Conservation (phyloP, 1,284 basidiomycete species). For the Ustilago loliicola region DNA sequence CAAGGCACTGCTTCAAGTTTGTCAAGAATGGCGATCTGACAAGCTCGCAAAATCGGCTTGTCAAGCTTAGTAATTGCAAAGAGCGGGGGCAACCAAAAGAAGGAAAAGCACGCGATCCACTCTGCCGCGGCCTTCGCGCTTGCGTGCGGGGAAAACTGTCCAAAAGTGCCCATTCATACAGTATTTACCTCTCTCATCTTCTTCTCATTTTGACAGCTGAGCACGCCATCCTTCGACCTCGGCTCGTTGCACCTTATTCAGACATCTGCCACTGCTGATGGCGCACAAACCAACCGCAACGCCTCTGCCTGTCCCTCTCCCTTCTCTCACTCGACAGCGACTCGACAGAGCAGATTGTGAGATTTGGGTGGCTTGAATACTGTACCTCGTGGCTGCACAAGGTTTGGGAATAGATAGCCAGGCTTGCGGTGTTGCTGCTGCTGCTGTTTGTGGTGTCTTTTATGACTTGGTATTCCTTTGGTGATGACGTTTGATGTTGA, state of each 20-base stretch:
- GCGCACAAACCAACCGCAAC: background rate
- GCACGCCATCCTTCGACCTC: slow-evolving; percentile 30
- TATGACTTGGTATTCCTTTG: too few relatives aligned
- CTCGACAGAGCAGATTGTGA: background rate
- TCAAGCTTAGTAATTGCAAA: slow-evolving; percentile 35
- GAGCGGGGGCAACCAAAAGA: background rate
- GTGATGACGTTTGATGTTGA: too few relatives aligned
- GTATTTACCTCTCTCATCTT: background rate
- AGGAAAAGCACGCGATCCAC: slow-evolving; percentile 44
- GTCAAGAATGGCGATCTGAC: too few relatives aligned
- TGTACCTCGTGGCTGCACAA: too few relatives aligned
- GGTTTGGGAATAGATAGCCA: too few relatives aligned
- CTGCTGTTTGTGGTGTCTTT: too few relatives aligned
- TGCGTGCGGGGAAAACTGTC: slow-evolving; percentile 28
- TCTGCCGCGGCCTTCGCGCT: background rate
- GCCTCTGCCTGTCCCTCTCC: too few relatives aligned
- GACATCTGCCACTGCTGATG: background rate
- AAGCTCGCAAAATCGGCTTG: background rate
- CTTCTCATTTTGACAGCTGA: background rate
- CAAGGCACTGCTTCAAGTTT: too few relatives aligned
- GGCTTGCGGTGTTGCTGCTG: too few relatives aligned
- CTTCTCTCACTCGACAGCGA: background rate
- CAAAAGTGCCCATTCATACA: slow-evolving; percentile 22
- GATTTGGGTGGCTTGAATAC: background rate
- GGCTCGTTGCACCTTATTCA: slow-evolving; percentile 14